Evolutionary conservation across 2,329 filamentous ascomycete species (phyloP).

Genomic region (Fusarium marasasianum): DNA sequence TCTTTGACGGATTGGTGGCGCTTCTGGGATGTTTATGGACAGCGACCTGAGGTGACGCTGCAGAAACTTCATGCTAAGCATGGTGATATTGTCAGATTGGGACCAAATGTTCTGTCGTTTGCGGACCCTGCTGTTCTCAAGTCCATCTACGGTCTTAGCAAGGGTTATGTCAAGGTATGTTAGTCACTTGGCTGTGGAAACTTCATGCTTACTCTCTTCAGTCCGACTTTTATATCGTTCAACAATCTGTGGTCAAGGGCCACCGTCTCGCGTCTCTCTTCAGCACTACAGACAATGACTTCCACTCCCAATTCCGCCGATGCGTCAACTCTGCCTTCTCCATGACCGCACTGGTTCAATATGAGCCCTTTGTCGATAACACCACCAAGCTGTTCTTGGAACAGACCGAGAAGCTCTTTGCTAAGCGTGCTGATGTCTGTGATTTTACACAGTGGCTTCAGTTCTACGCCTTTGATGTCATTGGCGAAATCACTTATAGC

Average conservation of each 20-base stretch:
- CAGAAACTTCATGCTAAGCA: conserved; percentile 74
- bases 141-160: conserved; percentile 83
- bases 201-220: background rate
- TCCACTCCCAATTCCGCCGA: conserved; percentile 78
- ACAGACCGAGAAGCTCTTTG: conserved; percentile 66
- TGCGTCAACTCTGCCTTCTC: conserved; percentile 81
- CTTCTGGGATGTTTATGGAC: conserved; percentile 72
- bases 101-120: conserved; percentile 79
- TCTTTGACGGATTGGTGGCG: conserved; percentile 75
- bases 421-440: conserved; percentile 48
- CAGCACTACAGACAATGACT: conserved; percentile 77
- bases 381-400: conserved; percentile 76
- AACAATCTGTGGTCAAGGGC: conserved; percentile 77
- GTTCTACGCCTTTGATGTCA: conserved; percentile 85
- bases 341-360: conserved; percentile 80
- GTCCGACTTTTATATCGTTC: conserved; percentile 84
- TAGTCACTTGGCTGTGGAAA: background rate
- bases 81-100: conserved; percentile 78
- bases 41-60: conserved; percentile 72
- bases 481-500: conserved; percentile 79
- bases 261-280: conserved; percentile 77
- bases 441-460: conserved; percentile 79
- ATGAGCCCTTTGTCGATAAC: conserved; percentile 82
- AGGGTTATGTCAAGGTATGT: conserved; percentile 78
- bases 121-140: conserved; percentile 77